A percentile compares a stretch with the other conserved stretches of the same genome.
These are phyloP conservation scores for Daldinia bambusicola DNA, from an alignment of 495 filamentous ascomycete species.

Conservation along the genomic window DNA sequence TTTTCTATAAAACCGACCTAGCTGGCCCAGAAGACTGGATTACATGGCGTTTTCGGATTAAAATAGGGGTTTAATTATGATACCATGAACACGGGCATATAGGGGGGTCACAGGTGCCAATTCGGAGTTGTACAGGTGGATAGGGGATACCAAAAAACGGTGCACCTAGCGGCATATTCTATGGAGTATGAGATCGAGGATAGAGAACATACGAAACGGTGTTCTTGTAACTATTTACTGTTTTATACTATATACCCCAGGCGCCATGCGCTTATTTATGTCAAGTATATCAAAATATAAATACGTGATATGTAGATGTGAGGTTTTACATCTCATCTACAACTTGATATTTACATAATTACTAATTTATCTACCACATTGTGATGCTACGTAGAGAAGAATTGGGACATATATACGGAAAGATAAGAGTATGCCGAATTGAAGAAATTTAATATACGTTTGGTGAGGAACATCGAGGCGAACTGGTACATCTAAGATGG, in stretches of 20 bases:
- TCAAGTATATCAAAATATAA: neutral
- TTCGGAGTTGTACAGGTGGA: conserved; percentile 25
- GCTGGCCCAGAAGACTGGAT: conserved; percentile 12
- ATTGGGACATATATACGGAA: neutral
- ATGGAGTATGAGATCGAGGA: neutral
- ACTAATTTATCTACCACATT: neutral
- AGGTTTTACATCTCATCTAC: conserved; percentile 12
- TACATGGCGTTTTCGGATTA: conserved; percentile 33
- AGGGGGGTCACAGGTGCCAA: conserved; percentile 12
- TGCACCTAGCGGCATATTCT: conserved; percentile 2
- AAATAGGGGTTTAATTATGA: conserved; percentile 10
- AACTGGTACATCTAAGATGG: neutral
- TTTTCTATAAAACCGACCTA: conserved; percentile 23
- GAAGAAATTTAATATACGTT: no score
- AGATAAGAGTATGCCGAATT: no score
- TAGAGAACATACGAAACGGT: neutral
- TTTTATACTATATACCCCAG: conserved; percentile 35
- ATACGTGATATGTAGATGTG: conserved; percentile 21
- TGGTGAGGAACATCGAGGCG: no score
- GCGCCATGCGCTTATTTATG: conserved; percentile 14
- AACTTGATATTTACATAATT: neutral
- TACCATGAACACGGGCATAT: neutral
- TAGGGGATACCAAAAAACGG: conserved; percentile 27
- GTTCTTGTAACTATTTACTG: conserved; percentile 7
- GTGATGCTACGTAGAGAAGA: neutral